Evolutionary conservation across 2,329 filamentous ascomycete species (phyloP).

Genomic region (Remersonia thermophila): DNA sequence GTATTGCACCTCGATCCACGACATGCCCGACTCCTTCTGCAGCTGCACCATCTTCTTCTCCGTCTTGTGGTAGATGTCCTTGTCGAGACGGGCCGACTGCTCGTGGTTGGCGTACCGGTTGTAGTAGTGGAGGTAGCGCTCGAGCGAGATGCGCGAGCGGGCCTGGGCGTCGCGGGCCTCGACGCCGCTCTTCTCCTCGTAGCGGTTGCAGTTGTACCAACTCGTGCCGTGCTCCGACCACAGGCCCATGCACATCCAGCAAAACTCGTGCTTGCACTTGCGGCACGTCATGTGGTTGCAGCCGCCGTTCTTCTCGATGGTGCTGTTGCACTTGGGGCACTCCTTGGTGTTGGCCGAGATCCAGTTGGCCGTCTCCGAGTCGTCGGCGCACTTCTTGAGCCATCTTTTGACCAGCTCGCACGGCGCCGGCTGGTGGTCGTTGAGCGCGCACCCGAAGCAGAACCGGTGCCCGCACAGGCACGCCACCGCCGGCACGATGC

Average conservation of each 20-base stretch:
- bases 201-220: slow-evolving; percentile 99
- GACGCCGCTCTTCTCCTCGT: slow-evolving; percentile 85
- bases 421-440: slow-evolving; percentile 86
- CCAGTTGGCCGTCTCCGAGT: slow-evolving; percentile 98
- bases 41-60: slow-evolving; percentile 98
- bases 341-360: slow-evolving; percentile 99
- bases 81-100: slow-evolving; percentile 91
- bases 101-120: slow-evolving; percentile 99
- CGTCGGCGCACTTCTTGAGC: slow-evolving; percentile 97
- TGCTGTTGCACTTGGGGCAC: slow-evolving; percentile 89
- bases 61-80: slow-evolving; percentile 89
- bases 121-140: slow-evolving; percentile 98
- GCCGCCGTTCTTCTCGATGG: slow-evolving; percentile 96
- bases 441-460: slow-evolving; percentile 86
- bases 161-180: slow-evolving; percentile 89
- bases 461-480: slow-evolving; percentile 79
- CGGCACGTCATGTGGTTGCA: slow-evolving; percentile 98
- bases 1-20: slow-evolving; percentile 98
- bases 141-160: slow-evolving; percentile 75
- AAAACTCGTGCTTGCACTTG: slow-evolving; percentile 94
- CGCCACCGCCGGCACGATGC: slow-evolving; percentile 78
- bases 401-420: slow-evolving; percentile 86
- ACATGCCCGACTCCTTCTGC: slow-evolving; percentile 87
- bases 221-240: slow-evolving; percentile 98
- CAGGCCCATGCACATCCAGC: slow-evolving; percentile 99